A percentile compares a stretch with the other conserved stretches of the same genome.
Evolutionary conservation across 805 yeast genomes (phyloP).

Genomic region (Priceomyces castillae): DNA sequence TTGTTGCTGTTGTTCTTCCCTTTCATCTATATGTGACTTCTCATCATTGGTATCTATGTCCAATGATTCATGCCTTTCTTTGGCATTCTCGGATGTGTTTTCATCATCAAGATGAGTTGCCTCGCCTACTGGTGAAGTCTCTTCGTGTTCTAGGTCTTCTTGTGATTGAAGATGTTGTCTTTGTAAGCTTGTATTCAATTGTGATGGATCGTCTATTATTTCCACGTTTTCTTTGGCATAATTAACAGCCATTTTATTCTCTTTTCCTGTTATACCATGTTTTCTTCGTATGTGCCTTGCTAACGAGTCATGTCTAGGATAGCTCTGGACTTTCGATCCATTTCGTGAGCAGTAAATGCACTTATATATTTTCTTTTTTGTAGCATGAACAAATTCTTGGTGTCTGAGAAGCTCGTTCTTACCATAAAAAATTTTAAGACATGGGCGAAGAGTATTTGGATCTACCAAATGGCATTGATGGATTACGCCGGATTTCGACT

Average conservation of each 20-base stretch:
- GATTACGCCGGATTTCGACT: conserved; percentile 24
- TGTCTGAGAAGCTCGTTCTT: conserved; percentile 43
- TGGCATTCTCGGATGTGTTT: not conserved
- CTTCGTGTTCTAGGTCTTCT: not conserved
- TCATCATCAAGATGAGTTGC: not conserved
- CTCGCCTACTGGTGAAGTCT: not conserved
- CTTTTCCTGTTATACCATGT: conserved; percentile 44
- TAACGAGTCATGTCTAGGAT: conserved; percentile 44
- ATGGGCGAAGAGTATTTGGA: conserved; percentile 29
- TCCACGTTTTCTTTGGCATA: conserved; percentile 43
- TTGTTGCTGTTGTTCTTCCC: not conserved
- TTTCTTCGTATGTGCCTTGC: conserved; percentile 44
- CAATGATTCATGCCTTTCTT: not conserved
- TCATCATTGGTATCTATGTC: not conserved
- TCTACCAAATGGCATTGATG: conserved; percentile 42
- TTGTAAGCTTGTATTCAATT: conserved; percentile 7
- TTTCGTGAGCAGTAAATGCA: conserved; percentile 38
- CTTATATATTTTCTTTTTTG: conserved; percentile 39
- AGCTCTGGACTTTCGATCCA: conserved; percentile 37
- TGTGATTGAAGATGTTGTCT: not conserved
- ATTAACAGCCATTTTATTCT: conserved; percentile 43
- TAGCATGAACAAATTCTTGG: conserved; percentile 47
- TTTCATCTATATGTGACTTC: not conserved
- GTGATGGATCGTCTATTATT: conserved; percentile 29
- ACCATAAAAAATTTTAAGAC: conserved; percentile 42